Conservation (phyloP, 2,329 filamentous ascomycete genomes). For the Emmonsiellopsis sp. region DNA sequence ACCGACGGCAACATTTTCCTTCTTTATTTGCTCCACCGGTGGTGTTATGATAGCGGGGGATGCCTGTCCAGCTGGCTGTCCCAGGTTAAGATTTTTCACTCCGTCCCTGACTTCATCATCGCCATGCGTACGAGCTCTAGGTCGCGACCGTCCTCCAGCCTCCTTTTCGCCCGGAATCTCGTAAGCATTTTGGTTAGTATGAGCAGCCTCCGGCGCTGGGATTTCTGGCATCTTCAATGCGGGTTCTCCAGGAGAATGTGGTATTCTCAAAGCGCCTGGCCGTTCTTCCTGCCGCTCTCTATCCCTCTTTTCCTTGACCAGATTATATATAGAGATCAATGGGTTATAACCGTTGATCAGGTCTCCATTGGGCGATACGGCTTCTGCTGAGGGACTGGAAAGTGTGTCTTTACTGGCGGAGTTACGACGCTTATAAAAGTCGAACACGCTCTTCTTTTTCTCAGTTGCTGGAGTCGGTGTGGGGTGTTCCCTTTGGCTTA, state of each 20-base stretch:
- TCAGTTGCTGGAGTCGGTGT: constrained; percentile 54
- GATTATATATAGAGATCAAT: constrained; percentile 85
- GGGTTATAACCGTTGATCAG: constrained; percentile 91
- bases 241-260: constrained; percentile 47
- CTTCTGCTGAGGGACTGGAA: constrained; percentile 73
- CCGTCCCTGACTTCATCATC: constrained; percentile 80
- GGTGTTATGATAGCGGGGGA: constrained; percentile 47
- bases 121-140: constrained; percentile 83
- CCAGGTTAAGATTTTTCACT: constrained; percentile 56
- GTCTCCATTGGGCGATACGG: constrained; percentile 71
- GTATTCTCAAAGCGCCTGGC: constrained; percentile 50
- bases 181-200: constrained; percentile 77
- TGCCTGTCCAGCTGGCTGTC: constrained; percentile 38
- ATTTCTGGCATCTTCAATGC: constrained; percentile 63
- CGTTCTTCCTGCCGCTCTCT: constrained; percentile 57
- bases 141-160: constrained; percentile 72
- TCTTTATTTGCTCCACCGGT: constrained; percentile 58
- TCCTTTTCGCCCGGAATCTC: constrained; percentile 85
- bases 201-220: constrained; percentile 70
- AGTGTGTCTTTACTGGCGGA: constrained; percentile 86
- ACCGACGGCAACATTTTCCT: constrained; percentile 78
- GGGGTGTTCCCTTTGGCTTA: constrained; percentile 59
- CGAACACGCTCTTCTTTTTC: constrained; percentile 83
- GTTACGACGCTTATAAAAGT: constrained; percentile 93
- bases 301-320: constrained; percentile 90